A percentile compares a stretch with the other conserved stretches of the same genome.
Conservation (phyloP, 306 rosid species). For the Cucurbita ficifolia region DNA sequence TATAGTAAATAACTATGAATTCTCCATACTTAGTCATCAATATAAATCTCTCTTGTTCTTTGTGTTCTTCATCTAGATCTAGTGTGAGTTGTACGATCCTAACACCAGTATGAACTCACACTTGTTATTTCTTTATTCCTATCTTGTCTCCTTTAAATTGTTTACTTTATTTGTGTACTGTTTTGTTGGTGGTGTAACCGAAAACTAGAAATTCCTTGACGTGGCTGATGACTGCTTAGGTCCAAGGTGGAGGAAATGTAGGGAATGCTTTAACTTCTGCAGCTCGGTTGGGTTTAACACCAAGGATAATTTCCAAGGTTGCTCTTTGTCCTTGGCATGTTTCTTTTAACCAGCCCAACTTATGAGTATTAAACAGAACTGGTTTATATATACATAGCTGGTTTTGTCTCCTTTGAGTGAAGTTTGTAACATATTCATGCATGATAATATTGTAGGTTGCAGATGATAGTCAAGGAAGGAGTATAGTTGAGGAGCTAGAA, state of each 20-base stretch:
- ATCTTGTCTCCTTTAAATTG: not conserved
- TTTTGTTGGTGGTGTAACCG: too few relatives aligned
- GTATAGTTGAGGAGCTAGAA: constrained; percentile 53
- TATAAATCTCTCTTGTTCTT: too few relatives aligned
- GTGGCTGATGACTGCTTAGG: constrained; percentile 24
- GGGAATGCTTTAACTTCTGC: constrained; percentile 78
- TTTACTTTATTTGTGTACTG: not conserved
- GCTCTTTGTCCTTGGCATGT: not conserved
- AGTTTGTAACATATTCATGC: not conserved
- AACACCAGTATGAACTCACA: not conserved
- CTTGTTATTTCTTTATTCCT: not conserved
- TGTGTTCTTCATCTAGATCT: too few relatives aligned
- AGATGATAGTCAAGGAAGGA: constrained; percentile 69
- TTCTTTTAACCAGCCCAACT: not conserved
- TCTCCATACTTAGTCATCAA: too few relatives aligned
- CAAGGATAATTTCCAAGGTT: constrained; percentile 79
- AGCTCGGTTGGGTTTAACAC: constrained; percentile 69
- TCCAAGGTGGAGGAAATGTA: constrained; percentile 81
- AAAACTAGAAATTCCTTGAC: too few relatives aligned
- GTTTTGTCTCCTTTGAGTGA: not conserved
- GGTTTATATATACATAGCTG: not conserved
- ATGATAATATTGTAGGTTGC: constrained; percentile 39
- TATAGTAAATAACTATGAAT: too few relatives aligned
- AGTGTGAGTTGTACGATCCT: too few relatives aligned
- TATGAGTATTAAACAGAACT: not conserved